These are phyloP conservation scores for Coniochaeta sp. DNA, from an alignment of 2,329 filamentous ascomycete genomes.

Conservation along the genomic window DNA sequence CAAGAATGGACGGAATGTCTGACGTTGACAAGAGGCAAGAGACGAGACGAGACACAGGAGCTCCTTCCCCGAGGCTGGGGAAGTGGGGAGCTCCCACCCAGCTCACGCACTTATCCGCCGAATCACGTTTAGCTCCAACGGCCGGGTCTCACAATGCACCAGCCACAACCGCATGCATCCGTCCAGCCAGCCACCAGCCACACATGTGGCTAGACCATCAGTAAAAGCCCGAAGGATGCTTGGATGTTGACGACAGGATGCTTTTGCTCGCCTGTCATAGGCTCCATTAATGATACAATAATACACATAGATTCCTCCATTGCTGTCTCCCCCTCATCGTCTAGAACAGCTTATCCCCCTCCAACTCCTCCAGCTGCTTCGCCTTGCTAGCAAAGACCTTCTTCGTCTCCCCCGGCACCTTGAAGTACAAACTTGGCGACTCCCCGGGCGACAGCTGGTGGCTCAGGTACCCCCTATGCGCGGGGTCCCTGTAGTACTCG, in stretches of 20 bases:
- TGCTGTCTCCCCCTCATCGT: background rate
- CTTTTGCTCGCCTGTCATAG: no score
- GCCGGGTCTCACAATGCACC: background rate
- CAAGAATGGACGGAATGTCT: background rate
- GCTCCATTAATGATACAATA: background rate
- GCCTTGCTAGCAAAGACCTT: conserved; percentile 22
- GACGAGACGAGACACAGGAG: background rate
- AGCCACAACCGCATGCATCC: background rate
- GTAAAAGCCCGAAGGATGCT: no score
- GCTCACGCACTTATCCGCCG: background rate
- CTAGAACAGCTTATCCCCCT: conserved; percentile 23
- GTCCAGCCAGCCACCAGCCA: no score
- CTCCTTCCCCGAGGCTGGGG: conserved; percentile 1
- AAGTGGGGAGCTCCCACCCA: background rate
- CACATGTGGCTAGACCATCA: no score
- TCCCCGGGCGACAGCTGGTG: conserved; percentile 74
- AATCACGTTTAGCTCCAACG: background rate
- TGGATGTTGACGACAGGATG: no score
- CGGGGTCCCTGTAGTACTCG: conserved; percentile 93
- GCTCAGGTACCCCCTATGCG: conserved; percentile 83
- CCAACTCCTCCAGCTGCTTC: conserved; percentile 23
- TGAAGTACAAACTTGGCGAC: conserved; percentile 91
- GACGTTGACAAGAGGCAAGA: background rate
- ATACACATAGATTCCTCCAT: conserved; percentile 2
- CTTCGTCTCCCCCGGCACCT: conserved; percentile 44